A percentile compares a stretch with the other conserved stretches of the same genome.
Evolutionary conservation across 495 filamentous ascomycete genomes (phyloP).

Genomic region (Penicillium verhagenii): DNA sequence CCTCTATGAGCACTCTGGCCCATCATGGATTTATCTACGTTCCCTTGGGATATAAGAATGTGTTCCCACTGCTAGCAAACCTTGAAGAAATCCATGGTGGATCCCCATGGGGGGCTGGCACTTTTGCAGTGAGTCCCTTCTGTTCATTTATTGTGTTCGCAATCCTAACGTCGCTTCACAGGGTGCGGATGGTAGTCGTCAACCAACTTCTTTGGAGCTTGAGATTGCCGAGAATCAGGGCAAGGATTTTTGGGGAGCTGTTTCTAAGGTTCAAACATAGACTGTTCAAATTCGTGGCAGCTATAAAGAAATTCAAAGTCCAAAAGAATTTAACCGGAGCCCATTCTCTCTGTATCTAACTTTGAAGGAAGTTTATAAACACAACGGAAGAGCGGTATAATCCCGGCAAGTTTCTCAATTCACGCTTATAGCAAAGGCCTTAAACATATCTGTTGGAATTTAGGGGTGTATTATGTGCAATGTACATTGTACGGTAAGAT

Average conservation of each 20-base stretch:
- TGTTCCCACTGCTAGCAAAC: slow-evolving; percentile 67
- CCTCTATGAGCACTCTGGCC: slow-evolving; percentile 79
- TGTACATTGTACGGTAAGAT: too few relatives aligned
- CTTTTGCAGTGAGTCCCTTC: slow-evolving; percentile 64
- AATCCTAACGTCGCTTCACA: slow-evolving; percentile 16
- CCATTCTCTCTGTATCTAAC: too few relatives aligned
- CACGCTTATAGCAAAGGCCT: too few relatives aligned
- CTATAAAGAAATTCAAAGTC: too few relatives aligned
- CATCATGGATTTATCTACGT: slow-evolving; percentile 97
- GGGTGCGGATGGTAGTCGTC: slow-evolving; percentile 72
- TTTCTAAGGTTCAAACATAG: slow-evolving; percentile 60
- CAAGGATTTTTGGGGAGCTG: slow-evolving; percentile 76
- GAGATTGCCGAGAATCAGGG: slow-evolving; percentile 78
- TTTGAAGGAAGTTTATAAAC: too few relatives aligned
- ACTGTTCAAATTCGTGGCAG: too few relatives aligned
- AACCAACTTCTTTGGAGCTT: slow-evolving; percentile 73
- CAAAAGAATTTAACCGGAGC: too few relatives aligned
- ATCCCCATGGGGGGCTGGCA: slow-evolving; percentile 90
- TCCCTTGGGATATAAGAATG: slow-evolving; percentile 85
- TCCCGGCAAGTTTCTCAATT: too few relatives aligned
- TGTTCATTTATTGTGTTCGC: background rate
- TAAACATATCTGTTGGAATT: too few relatives aligned
- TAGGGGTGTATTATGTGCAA: too few relatives aligned
- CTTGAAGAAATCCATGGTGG: slow-evolving; percentile 79
- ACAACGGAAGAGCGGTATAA: too few relatives aligned